Conservation (phyloP, 495 filamentous ascomycete genomes). For the Trichoderma asperelloides region DNA sequence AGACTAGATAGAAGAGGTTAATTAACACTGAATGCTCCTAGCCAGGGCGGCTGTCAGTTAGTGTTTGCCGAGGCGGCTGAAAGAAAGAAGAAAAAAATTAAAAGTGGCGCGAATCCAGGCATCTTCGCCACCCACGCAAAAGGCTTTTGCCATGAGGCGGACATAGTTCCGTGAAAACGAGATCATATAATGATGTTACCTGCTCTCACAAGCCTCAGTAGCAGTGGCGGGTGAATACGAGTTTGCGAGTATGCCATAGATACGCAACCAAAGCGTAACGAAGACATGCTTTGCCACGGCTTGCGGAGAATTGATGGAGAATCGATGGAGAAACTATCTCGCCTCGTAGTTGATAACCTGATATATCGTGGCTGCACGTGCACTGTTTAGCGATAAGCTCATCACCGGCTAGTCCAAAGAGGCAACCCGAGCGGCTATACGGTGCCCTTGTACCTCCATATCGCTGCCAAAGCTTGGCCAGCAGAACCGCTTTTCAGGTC, state of each 20-base stretch:
- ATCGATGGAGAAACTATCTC: not conserved
- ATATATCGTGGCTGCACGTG: not conserved
- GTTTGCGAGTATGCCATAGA: too few species aligned
- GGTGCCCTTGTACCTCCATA: not conserved
- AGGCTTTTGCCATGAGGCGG: not conserved
- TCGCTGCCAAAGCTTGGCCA: not conserved
- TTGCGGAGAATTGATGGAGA: not conserved
- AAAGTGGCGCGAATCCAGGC: not conserved
- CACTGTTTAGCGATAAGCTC: not conserved
- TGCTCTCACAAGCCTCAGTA: too few species aligned
- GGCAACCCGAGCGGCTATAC: not conserved
- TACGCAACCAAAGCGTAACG: not conserved
- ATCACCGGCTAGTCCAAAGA: not conserved
- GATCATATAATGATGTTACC: too few species aligned
- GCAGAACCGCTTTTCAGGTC: constrained; percentile 1
- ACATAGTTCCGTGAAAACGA: too few species aligned
- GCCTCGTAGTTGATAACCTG: not conserved
- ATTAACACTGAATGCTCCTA: not conserved
- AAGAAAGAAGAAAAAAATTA: not conserved
- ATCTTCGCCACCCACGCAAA: not conserved
- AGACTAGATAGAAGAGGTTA: not conserved
- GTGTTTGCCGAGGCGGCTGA: not conserved
- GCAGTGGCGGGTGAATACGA: too few species aligned
- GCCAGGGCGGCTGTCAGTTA: not conserved
- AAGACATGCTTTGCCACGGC: not conserved